Evolutionary conservation across 176 grass and related monocot genomes (phyloP).

Genomic region (Pharus latifolius): DNA sequence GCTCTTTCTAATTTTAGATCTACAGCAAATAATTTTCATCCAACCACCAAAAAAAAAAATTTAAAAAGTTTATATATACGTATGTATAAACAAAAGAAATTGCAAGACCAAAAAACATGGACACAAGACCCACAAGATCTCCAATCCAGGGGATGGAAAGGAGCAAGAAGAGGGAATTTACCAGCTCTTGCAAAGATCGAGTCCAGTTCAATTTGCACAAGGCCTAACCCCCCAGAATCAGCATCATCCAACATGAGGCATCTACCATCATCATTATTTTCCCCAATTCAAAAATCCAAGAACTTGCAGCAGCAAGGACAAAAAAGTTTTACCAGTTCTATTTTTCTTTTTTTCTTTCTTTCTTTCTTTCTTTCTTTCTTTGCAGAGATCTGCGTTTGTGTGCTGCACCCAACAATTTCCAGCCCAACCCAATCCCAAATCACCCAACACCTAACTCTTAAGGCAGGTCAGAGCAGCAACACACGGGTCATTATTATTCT

Average conservation of each 20-base stretch:
- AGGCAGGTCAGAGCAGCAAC: constrained; percentile 2
- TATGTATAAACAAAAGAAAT: not conserved
- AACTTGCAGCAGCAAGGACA: not conserved
- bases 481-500: constrained; percentile 2
- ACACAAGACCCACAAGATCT: not conserved
- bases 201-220: constrained; percentile 5
- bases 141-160: not conserved
- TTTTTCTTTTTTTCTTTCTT: not conserved
- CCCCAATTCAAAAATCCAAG: not conserved
- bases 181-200: constrained; percentile 7
- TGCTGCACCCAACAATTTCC: not conserved
- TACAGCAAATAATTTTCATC: not conserved
- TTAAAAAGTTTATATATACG: too few relatives aligned
- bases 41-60: not conserved
- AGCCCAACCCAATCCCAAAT: not conserved
- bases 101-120: not conserved
- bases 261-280: not conserved
- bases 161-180: constrained; percentile 12
- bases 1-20: not conserved
- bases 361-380: not conserved
- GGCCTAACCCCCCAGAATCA: not conserved
- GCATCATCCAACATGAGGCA: not conserved
- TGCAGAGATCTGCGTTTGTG: not conserved
- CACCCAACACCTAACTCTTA: not conserved
- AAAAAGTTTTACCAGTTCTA: not conserved